A percentile compares a stretch with the other conserved stretches of the same genome.
phyloP scores from a whole-genome alignment of 1,139 yeast species.

The Debaryomycetaceae sp. region DNA sequence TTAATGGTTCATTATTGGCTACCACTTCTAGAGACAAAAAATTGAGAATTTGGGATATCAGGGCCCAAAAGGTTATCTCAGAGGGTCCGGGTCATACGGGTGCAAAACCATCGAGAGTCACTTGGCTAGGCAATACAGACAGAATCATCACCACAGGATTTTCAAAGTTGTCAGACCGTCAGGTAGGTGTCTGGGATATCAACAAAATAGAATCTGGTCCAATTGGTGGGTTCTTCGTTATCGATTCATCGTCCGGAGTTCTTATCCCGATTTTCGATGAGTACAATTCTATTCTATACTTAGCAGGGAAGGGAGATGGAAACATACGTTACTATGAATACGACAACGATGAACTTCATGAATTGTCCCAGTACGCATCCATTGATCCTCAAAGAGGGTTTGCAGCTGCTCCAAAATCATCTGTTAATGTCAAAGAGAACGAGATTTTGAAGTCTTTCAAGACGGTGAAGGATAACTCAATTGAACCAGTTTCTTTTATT shows the following conservation, averaged over 20 bases:
- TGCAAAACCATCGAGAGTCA: slow-evolving; percentile 83
- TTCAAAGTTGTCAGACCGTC: slow-evolving; percentile 89
- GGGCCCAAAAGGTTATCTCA: slow-evolving; percentile 65
- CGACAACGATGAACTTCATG: slow-evolving; percentile 75
- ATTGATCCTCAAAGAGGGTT: slow-evolving; percentile 95
- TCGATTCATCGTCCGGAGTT: slow-evolving; percentile 92
- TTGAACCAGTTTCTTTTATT: slow-evolving; percentile 87
- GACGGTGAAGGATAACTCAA: slow-evolving; percentile 73
- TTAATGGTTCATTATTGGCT: slow-evolving; percentile 81
- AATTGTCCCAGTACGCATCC: slow-evolving; percentile 82
- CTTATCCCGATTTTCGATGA: slow-evolving; percentile 88
- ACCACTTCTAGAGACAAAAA: slow-evolving; percentile 92
- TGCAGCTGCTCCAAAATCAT: slow-evolving; percentile 81
- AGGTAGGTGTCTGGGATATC: slow-evolving; percentile 90
- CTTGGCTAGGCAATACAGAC: slow-evolving; percentile 86
- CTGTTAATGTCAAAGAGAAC: slow-evolving; percentile 74
- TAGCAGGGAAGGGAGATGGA: slow-evolving; percentile 98
- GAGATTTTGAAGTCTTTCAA: slow-evolving; percentile 81
- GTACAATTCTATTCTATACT: slow-evolving; percentile 71
- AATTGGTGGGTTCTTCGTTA: slow-evolving; percentile 77
- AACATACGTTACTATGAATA: slow-evolving; percentile 91
- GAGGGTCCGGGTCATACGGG: slow-evolving; percentile 93
- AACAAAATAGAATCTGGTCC: slow-evolving; percentile 73
- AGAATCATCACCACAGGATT: slow-evolving; percentile 94
- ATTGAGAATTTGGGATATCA: slow-evolving; percentile 86